These are phyloP conservation scores for Porcisia deanei DNA, from an alignment of 208 protist species.

Conservation along the genomic window DNA sequence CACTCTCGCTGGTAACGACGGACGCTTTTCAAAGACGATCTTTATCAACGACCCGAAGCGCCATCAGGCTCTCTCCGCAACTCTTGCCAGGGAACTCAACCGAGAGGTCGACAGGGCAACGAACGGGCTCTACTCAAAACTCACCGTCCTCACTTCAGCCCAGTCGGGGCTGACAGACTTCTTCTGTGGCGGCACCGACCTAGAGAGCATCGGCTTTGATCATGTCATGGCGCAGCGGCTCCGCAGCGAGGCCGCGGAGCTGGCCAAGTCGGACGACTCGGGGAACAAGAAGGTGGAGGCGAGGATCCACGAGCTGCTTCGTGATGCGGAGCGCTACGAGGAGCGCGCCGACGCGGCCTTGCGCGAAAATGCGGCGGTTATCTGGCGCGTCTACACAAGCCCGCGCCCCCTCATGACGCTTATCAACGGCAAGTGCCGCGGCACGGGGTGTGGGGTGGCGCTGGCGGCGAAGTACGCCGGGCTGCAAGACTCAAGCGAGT, in stretches of 20 bases:
- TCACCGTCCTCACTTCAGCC: constrained; percentile 86
- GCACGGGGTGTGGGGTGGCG: constrained; percentile 83
- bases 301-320: constrained; percentile 51
- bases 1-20: constrained; percentile 83
- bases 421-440: constrained; percentile 88
- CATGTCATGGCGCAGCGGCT: constrained; percentile 61
- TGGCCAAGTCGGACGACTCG: constrained; percentile 5
- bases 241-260: constrained; percentile 26
- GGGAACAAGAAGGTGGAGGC: constrained; percentile 19
- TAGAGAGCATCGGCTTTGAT: constrained; percentile 70
- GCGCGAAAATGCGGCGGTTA: constrained; percentile 77
- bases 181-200: constrained; percentile 85
- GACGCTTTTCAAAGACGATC: constrained; percentile 87
- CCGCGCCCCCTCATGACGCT: constrained; percentile 84
- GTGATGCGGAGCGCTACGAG: constrained; percentile 72
- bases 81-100: constrained; percentile 66
- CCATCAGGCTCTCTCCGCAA: constrained; percentile 74
- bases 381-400: constrained; percentile 83
- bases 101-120: constrained; percentile 75
- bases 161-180: constrained; percentile 88
- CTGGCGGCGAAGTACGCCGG: constrained; percentile 87
- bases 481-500: constrained; percentile 82
- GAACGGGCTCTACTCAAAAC: constrained; percentile 86
- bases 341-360: constrained; percentile 76
- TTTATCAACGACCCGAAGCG: constrained; percentile 85